These are phyloP conservation scores for Chytriomyces sp. DNA, from an alignment of 192 early-diverging fungal genomes.

Conservation along the genomic window DNA sequence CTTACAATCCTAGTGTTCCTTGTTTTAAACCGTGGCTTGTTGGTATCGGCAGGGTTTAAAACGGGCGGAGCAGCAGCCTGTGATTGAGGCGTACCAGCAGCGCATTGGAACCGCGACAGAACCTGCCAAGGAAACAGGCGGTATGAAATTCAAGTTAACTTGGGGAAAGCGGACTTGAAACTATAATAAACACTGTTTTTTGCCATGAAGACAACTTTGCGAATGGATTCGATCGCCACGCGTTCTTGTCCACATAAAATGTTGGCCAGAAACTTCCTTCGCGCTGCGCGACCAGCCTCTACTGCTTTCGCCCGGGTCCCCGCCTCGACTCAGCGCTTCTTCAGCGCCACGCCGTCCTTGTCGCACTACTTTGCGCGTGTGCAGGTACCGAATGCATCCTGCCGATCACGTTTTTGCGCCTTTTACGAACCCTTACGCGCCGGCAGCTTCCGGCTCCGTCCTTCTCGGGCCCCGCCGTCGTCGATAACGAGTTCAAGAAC, in stretches of 20 bases:
- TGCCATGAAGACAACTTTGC: no score
- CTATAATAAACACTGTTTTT: no score
- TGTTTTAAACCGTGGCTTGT: background rate
- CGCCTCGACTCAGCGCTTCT: no score
- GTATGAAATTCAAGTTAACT: background rate
- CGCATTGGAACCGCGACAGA: slow-evolving; percentile 27
- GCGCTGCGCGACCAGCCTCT: no score
- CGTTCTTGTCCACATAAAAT: no score
- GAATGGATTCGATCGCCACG: no score
- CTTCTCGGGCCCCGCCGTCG: slow-evolving; percentile 48
- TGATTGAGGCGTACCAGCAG: slow-evolving; percentile 42
- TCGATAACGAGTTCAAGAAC: slow-evolving; percentile 47
- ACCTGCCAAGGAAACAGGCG: background rate
- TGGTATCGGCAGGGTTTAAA: slow-evolving; percentile 39
- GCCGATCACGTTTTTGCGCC: no score
- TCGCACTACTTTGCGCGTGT: slow-evolving; percentile 30
- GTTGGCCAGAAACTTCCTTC: no score
- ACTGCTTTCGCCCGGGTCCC: no score
- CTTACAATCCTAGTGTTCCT: background rate
- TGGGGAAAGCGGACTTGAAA: background rate
- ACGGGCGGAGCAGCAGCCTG: slow-evolving; percentile 39
- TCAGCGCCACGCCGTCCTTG: background rate
- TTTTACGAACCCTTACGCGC: no score
- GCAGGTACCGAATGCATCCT: no score
- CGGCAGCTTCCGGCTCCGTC: slow-evolving; percentile 35